Base-by-base conservation (phyloP, 2,329 filamentous ascomycete species). In the Beauveria sp. region DNA sequence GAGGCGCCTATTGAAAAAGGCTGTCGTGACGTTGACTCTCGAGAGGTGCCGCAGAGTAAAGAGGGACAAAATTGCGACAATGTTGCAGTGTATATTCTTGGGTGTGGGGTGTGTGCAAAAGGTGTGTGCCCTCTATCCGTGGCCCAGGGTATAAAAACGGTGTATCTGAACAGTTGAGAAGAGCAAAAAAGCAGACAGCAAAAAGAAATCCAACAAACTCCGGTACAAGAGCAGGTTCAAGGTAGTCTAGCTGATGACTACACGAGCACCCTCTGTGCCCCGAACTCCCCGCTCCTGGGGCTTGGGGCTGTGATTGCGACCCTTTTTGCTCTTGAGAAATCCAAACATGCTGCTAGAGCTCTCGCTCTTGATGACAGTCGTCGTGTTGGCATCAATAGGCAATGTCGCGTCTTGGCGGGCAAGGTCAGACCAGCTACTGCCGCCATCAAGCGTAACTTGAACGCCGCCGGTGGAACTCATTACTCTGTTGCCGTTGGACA, bases 261-360 rank as follows among this genome's bases (percentile, higher is more conserved):
- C 87, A 71, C 94, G 83, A 12, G 94, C 92, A 18, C 94, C 94
- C 72, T 97, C 92, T 71, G 97, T 97, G 61, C 94, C 94, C 62
- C 99, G 72, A 8, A 99, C 92, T 62, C 94, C 94, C 60, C 91
- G 84, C 76, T 97, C 92, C 73, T 91, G 93, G 28, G 92, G 92
- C 77, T 96, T 97, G 1, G 94, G 94, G 71, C 92, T 97, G 73
- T 92, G 87, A 60, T 92, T 91, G 64, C 92, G 82, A 30, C 92
- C 91, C 78, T 91, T 96, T 77, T 96, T 96, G 69, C 92, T 83
- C 65, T 84, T 90, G 63, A 97, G 79, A 73, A 99, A 96, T 1
- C 91, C 90, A 66, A 97, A 88, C 82, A 97, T 93, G 57, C 92
- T 91, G 20, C 87, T 53, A n/a, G 86, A 84, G 48, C 84, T 76